A percentile compares a stretch with the other conserved stretches of the same genome.
phyloP scores from a whole-genome alignment of 257 asterid genomes.

The Solanum chiquidenum region DNA sequence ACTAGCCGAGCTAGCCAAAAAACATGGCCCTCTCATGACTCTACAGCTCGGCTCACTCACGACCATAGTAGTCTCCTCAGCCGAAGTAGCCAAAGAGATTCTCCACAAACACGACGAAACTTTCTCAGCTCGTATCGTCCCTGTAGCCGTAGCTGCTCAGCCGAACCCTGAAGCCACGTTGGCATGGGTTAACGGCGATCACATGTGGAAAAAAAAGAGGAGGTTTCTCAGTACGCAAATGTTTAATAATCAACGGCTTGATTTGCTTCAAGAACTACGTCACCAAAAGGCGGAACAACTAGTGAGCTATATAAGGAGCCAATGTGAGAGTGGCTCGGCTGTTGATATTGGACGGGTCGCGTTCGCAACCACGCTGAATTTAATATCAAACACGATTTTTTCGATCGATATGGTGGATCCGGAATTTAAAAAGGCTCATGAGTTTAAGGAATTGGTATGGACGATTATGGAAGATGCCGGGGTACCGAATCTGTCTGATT shows the following conservation, averaged over 20 bases:
- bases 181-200: neutral
- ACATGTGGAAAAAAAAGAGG: neutral
- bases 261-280: neutral
- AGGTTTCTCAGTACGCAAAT: neutral
- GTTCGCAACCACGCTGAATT: neutral
- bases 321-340: neutral
- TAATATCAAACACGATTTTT: neutral
- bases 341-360: constrained; percentile 4
- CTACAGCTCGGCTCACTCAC: constrained; percentile 1
- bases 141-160: neutral
- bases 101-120: constrained; percentile 5
- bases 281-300: neutral
- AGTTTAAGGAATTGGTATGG: neutral
- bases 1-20: neutral
- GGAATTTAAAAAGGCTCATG: neutral
- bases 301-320: neutral
- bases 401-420: neutral
- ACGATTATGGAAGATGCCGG: neutral
- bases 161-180: neutral
- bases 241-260: neutral
- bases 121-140: neutral
- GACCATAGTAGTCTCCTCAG: neutral
- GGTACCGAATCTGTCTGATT: neutral
- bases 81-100: constrained; percentile 2
- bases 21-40: constrained; percentile 8